Evolutionary conservation across 176 grass and related monocot genomes (phyloP).

Genomic region (Eleusine coracana): DNA sequence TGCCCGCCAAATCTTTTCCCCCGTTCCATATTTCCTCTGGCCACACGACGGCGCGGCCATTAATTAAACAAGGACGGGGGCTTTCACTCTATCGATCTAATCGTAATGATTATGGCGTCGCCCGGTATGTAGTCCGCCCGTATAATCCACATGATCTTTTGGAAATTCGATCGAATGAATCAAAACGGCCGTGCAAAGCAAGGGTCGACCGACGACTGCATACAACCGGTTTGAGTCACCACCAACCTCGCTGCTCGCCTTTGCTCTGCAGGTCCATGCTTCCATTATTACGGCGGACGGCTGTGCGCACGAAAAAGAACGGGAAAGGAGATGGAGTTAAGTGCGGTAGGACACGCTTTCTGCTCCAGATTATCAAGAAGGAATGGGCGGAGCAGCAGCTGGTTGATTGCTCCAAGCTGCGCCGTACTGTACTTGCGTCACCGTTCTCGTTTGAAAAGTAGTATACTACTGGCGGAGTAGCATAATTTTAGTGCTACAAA

Average conservation of each 20-base stretch:
- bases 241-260: constrained; percentile 38
- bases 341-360: constrained; percentile 11
- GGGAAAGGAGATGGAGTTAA: not conserved
- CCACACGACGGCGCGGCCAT: constrained; percentile 32
- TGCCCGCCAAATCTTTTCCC: constrained; percentile 9
- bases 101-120: constrained; percentile 37
- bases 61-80: constrained; percentile 52
- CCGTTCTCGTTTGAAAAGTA: not conserved
- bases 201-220: not conserved
- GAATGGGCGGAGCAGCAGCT: not conserved
- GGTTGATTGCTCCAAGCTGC: constrained; percentile 32
- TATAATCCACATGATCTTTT: constrained; percentile 15
- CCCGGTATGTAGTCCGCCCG: not conserved
- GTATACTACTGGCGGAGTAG: not conserved
- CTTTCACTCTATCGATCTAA: constrained; percentile 30
- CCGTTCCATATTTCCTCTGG: not conserved
- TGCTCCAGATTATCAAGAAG: constrained; percentile 6
- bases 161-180: constrained; percentile 24
- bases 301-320: not conserved
- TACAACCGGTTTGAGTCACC: not conserved
- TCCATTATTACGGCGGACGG: constrained; percentile 3
- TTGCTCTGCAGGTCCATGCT: constrained; percentile 7
- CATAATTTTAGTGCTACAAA: not conserved
- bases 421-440: constrained; percentile 21
- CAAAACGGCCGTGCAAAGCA: not conserved